phyloP scores from a whole-genome alignment of 495 filamentous ascomycete species.

The Thermothielavioides terrestris region DNA sequence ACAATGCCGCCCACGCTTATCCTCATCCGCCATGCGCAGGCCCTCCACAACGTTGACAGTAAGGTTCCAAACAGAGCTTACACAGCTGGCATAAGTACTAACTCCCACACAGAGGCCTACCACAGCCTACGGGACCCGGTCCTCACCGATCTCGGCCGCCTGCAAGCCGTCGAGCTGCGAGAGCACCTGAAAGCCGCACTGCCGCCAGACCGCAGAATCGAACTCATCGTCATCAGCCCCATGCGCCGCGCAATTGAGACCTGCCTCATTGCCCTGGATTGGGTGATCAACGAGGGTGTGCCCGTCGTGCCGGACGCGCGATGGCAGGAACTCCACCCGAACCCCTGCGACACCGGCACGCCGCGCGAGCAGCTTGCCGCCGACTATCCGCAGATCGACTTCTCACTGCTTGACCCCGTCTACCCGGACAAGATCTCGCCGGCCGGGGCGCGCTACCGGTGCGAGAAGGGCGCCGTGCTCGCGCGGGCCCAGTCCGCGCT shows the following conservation, averaged over 20 bases:
- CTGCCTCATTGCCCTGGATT: conserved; percentile 37
- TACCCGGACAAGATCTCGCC: conserved; percentile 47
- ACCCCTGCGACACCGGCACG: conserved; percentile 49
- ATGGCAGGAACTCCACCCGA: conserved; percentile 48
- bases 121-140: conserved; percentile 31
- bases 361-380: conserved; percentile 27
- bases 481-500: conserved; percentile 37
- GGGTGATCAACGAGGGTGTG: conserved; percentile 39
- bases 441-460: conserved; percentile 32
- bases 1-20: conserved; percentile 47
- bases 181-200: conserved; percentile 30
- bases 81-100: conserved; percentile 1
- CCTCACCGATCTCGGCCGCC: conserved; percentile 40
- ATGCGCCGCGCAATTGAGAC: conserved; percentile 50
- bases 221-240: conserved; percentile 46
- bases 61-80: not conserved
- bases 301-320: conserved; percentile 41
- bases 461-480: conserved; percentile 39
- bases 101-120: conserved; percentile 7
- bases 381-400: conserved; percentile 45
- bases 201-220: conserved; percentile 35
- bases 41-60: conserved; percentile 40
- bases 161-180: conserved; percentile 40
- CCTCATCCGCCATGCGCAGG: conserved; percentile 48
- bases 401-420: conserved; percentile 39